Percentiles rank a stretch among this genome's conserved stretches.
phyloP scores from a whole-genome alignment of 495 filamentous ascomycete species.

The Tuber indicum region DNA sequence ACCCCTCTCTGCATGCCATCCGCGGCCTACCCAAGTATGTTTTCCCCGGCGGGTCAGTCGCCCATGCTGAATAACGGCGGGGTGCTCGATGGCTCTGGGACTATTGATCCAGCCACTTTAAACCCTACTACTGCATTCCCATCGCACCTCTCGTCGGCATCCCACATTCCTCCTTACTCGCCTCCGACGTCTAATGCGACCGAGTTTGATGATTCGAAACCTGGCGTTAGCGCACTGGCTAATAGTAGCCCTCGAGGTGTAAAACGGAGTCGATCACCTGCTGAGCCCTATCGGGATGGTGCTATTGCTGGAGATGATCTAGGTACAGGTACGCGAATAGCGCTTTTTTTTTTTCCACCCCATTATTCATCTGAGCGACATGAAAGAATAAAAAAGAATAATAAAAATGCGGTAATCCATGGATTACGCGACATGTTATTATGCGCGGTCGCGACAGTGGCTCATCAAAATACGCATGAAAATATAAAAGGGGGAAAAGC shows the following conservation, averaged over 20 bases:
- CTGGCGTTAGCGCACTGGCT: slow-evolving; percentile 48
- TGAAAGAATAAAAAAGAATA: slow-evolving; percentile 35
- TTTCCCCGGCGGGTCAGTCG: slow-evolving; percentile 12
- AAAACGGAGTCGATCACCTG: slow-evolving; percentile 91
- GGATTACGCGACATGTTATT: slow-evolving; percentile 44
- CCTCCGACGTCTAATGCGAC: slow-evolving; percentile 37
- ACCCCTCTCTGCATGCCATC: slow-evolving; percentile 42
- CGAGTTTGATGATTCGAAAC: slow-evolving; percentile 42
- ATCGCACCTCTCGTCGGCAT: slow-evolving; percentile 30
- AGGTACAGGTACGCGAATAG: slow-evolving; percentile 53
- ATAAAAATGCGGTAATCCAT: slow-evolving; percentile 41
- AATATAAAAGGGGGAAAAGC: slow-evolving; percentile 5
- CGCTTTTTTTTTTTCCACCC: slow-evolving; percentile 45
- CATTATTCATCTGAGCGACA: slow-evolving; percentile 44
- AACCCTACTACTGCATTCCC: slow-evolving; percentile 28
- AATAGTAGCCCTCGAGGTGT: slow-evolving; percentile 63
- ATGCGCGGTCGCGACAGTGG: slow-evolving; percentile 44
- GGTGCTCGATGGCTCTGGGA: slow-evolving; percentile 65
- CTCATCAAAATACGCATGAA: slow-evolving; percentile 27
- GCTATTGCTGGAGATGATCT: slow-evolving; percentile 64
- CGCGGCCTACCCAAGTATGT: slow-evolving; percentile 36
- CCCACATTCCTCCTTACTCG: slow-evolving; percentile 32
- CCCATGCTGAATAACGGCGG: slow-evolving; percentile 57
- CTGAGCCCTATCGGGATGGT: slow-evolving; percentile 60
- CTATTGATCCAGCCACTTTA: slow-evolving; percentile 71